These are phyloP conservation scores for Vanilla planifolia DNA, from an alignment of 106 monocot species.

Conservation along the genomic window DNA sequence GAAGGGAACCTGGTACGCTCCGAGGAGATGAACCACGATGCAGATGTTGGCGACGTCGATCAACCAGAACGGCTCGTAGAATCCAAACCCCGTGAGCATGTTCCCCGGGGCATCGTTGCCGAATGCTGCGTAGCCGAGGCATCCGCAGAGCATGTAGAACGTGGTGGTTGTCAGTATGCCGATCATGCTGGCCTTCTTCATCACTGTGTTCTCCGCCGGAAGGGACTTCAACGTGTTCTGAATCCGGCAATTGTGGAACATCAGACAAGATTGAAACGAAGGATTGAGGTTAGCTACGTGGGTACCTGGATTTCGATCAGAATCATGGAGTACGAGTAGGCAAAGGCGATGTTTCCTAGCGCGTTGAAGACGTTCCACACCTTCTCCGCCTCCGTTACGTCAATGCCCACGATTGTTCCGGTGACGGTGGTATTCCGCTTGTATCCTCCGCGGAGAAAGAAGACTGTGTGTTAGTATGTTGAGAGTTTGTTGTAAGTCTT, in stretches of 20 bases:
- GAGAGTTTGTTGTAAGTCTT: too few relatives aligned
- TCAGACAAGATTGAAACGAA: too few relatives aligned
- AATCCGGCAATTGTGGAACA: too few relatives aligned
- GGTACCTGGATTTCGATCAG: slow-evolving; percentile 43
- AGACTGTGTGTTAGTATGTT: too few relatives aligned
- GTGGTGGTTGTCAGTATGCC: slow-evolving; percentile 22
- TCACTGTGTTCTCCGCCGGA: slow-evolving; percentile 36
- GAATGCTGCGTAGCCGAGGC: slow-evolving; percentile 38
- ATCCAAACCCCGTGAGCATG: slow-evolving; percentile 43
- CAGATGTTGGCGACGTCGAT: slow-evolving; percentile 28
- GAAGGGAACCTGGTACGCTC: slow-evolving; percentile 28
- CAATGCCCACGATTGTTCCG: slow-evolving; percentile 23
- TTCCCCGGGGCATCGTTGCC: slow-evolving; percentile 34
- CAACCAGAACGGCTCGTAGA: slow-evolving; percentile 42
- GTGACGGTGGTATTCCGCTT: slow-evolving; percentile 18
- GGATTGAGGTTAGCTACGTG: too few relatives aligned
- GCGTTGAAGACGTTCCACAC: slow-evolving; percentile 42
- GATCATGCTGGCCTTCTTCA: slow-evolving; percentile 33
- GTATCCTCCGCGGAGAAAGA: slow-evolving; percentile 7
- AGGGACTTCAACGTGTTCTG: slow-evolving; percentile 31
- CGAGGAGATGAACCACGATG: slow-evolving; percentile 28
- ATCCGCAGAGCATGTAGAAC: slow-evolving; percentile 33
- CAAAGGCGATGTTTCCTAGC: slow-evolving; percentile 46
- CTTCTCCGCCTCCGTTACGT: slow-evolving; percentile 21
- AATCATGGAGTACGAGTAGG: slow-evolving; percentile 43